phyloP scores from a whole-genome alignment of 2,329 filamentous ascomycete genomes.

The Xylariaceae sp. region DNA sequence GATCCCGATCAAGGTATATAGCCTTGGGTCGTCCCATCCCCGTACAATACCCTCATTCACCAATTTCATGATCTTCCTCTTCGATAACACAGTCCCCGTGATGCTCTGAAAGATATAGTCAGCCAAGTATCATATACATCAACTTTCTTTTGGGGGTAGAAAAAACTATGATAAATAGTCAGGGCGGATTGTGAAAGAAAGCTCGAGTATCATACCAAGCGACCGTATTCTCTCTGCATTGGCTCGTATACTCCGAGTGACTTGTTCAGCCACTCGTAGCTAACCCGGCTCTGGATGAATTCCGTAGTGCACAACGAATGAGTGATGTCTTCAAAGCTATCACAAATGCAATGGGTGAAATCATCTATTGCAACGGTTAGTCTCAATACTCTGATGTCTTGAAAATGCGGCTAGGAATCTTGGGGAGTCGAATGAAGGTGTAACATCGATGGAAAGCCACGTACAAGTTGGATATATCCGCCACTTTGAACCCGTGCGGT shows the following conservation, averaged over 20 bases:
- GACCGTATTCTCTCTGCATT: constrained; percentile 82
- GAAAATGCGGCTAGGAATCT: not conserved
- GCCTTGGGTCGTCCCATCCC: constrained; percentile 85
- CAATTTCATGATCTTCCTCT: constrained; percentile 76
- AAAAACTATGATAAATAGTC: not conserved
- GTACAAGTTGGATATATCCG: constrained; percentile 81
- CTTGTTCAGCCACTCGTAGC: constrained; percentile 88
- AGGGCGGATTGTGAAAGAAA: not conserved
- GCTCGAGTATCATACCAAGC: constrained; percentile 6
- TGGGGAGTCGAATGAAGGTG: not conserved
- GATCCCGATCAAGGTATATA: constrained; percentile 56
- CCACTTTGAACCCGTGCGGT: constrained; percentile 79
- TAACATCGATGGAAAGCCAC: not conserved
- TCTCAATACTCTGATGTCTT: not conserved
- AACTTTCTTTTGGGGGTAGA: no score
- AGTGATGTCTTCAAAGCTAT: constrained; percentile 88
- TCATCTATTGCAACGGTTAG: constrained; percentile 50
- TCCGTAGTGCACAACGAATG: constrained; percentile 93
- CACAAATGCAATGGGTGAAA: constrained; percentile 85
- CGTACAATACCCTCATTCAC: constrained; percentile 75
- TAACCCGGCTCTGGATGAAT: constrained; percentile 78
- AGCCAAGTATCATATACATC: no score
- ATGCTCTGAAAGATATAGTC: constrained; percentile 48
- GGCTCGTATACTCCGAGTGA: constrained; percentile 74
- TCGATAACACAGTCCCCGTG: constrained; percentile 80